Conservation (phyloP, 1,284 basidiomycete species). For the Sanghuangporus weigelae region DNA sequence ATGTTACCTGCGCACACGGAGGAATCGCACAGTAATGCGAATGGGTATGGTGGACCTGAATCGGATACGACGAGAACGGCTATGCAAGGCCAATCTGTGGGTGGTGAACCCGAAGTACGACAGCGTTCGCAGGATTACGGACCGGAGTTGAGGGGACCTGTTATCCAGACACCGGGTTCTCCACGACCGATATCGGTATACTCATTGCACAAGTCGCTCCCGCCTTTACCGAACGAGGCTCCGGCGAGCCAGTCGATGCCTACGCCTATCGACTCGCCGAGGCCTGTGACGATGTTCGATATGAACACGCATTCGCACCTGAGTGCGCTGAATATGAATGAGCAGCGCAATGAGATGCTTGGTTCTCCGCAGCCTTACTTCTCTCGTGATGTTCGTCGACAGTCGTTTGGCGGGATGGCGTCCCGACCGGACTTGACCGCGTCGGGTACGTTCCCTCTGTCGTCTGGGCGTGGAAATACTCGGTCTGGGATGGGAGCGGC, state of each 20-base stretch:
- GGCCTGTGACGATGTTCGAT: constrained; percentile 63
- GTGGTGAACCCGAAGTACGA: constrained; percentile 57
- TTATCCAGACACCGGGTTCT: constrained; percentile 24
- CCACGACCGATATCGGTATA: constrained; percentile 34
- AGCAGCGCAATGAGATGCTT: constrained; percentile 24
- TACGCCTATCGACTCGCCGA: constrained; percentile 32
- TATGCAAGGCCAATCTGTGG: constrained; percentile 30
- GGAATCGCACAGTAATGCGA: constrained; percentile 5
- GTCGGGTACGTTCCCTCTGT: constrained; percentile 36
- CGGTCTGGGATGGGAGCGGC: not conserved
- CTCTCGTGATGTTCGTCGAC: constrained; percentile 53
- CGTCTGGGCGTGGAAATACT: constrained; percentile 24
- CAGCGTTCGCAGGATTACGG: constrained; percentile 33
- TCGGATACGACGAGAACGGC: constrained; percentile 31
- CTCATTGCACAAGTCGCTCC: constrained; percentile 67
- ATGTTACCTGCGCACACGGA: constrained; percentile 13
- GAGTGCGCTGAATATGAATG: constrained; percentile 32
- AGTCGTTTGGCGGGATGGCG: constrained; percentile 66
- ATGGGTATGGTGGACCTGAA: not conserved
- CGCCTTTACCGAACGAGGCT: constrained; percentile 66
- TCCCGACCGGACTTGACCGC: constrained; percentile 49
- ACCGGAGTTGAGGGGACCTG: constrained; percentile 30
- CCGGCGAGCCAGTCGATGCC: constrained; percentile 24
- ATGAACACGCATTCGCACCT: constrained; percentile 46
- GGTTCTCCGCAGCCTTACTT: constrained; percentile 61